Evolutionary conservation across 1,139 yeast genomes (phyloP), one percentile per base, ranked within the genome.

Genomic region (Debaryomycetaceae sp.): DNA sequence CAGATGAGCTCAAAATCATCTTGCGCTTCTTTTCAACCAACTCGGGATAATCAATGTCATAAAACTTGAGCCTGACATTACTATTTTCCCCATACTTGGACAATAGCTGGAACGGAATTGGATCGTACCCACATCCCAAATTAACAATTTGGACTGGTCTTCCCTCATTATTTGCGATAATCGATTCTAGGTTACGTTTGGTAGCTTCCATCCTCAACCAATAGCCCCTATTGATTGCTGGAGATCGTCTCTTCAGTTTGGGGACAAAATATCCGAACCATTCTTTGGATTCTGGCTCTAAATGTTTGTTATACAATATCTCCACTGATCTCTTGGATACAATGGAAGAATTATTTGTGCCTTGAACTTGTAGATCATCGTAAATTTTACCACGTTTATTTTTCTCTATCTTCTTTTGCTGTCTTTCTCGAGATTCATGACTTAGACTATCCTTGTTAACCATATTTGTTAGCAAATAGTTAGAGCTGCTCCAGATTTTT

Each of bases 311-410:
- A 54, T 86, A 87, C 13, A 84, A 61, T 51, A 74, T 66, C 54
- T 87, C 95, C 1, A 85, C 95, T 1, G 94, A 84, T 46, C 94
- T 63, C 53, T 87, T 87, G 2, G 94, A 85, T 2, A 85, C 91
- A 36, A 87, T 87, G 0, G 95, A 86, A 9, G 91, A 84, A 52
- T 83, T 85, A 56, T 87, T 87, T 9, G 95, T 87, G 1, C 88
- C 91, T 59, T 86, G 95, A 15, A 87, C 79, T 37, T 82, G 82
- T 18, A 78, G 58, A 53, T 81, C 88, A 36, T 78, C 78, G 51
- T 73, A 78, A 24, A 67, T 65, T 45, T 73, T 73, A 30, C 71
- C 61, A 37, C 83, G 58, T 35, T 56, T 58, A 42, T 70, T 76
- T 46, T 79, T 78, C 41, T 77, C 72, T 42, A 73, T 59, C 56